Evolutionary conservation across 345 rosid genomes (phyloP), one percentile per base, ranked within the genome.

Genomic region (Geranium rotundifolium): DNA sequence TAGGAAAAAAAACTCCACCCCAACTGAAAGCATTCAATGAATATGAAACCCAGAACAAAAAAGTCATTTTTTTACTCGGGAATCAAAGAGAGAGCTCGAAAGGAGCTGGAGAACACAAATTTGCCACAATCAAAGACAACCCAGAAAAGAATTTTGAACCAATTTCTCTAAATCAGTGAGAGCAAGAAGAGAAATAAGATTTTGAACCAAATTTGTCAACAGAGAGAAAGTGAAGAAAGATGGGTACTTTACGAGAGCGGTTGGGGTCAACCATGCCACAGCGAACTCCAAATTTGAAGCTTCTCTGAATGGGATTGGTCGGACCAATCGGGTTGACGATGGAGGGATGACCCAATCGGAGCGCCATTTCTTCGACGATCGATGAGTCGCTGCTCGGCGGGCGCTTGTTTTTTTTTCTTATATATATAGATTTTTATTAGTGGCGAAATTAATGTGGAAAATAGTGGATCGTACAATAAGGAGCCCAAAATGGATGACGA

Each of bases 221-320:
- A 14, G n/a, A 9, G 0, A 1, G 14, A 10, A 39, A 34, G 17
- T 3, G 23, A 54, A 19, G 29, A 30, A 6, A 59, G 17, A 0
- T 29, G 0, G 31, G 19, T 68, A 88, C 89, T 89, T 82, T 79
- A 17, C 67, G 81, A 14, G 89, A 69, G 54, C 79, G 64, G 62
- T 49, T 72, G 29, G 79, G 73, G 56, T 67, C 67, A 10, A 71
- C 61, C 19, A 69, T 59, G 68, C 76, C 76, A 67, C 66, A 73
- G 56, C 66, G 79, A 65, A 82, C 73, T 4, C 82, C 72, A 69
- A 81, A 75, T 16, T 71, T 84, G 79, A 76, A 73, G 70, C 17
- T 82, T 46, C 73, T 72, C 34, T 46, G 52, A 9, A 67, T 10
- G 67, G 71, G 72, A 49, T 61, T 50, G 58, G 29, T 73, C 19